These are phyloP conservation scores for Clathrus columnatus DNA, from an alignment of 768 basidiomycete genomes.

Conservation along the genomic window DNA sequence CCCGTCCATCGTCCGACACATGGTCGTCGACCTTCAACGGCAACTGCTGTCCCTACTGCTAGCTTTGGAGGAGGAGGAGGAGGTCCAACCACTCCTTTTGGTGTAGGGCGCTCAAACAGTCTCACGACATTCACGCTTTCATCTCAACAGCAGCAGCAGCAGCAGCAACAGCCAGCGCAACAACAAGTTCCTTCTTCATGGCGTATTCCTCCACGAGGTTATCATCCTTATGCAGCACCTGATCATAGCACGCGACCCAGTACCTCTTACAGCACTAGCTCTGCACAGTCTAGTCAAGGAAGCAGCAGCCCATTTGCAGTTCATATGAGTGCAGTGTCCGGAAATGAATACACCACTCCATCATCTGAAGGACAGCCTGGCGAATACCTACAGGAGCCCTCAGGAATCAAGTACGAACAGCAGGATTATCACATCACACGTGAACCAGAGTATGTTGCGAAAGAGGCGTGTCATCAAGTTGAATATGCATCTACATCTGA, in stretches of 20 bases:
- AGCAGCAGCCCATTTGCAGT: slow-evolving; percentile 1
- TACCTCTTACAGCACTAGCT: slow-evolving; percentile 13
- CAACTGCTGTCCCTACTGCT: neutral
- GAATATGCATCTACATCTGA: neutral
- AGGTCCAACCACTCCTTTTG: neutral
- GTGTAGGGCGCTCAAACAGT: neutral
- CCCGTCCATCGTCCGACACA: neutral
- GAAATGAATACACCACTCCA: neutral
- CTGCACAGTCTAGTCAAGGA: slow-evolving; percentile 26
- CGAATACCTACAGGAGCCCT: neutral
- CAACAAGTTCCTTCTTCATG: neutral
- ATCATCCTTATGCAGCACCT: slow-evolving; percentile 27
- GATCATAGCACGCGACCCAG: slow-evolving; percentile 1
- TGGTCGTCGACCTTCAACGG: neutral
- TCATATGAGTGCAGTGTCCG: neutral
- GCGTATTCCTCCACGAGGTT: slow-evolving; percentile 16
- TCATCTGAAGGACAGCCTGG: neutral
- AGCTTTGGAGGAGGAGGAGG: neutral
- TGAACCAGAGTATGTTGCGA: neutral
- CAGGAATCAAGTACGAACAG: neutral
- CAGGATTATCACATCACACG: neutral
- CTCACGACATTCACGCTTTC: neutral
- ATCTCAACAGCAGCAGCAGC: neutral
- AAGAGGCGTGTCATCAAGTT: neutral
- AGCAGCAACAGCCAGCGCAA: neutral